These are phyloP conservation scores for Boletus rubescentipes DNA, from an alignment of 768 basidiomycete genomes.

Conservation along the genomic window DNA sequence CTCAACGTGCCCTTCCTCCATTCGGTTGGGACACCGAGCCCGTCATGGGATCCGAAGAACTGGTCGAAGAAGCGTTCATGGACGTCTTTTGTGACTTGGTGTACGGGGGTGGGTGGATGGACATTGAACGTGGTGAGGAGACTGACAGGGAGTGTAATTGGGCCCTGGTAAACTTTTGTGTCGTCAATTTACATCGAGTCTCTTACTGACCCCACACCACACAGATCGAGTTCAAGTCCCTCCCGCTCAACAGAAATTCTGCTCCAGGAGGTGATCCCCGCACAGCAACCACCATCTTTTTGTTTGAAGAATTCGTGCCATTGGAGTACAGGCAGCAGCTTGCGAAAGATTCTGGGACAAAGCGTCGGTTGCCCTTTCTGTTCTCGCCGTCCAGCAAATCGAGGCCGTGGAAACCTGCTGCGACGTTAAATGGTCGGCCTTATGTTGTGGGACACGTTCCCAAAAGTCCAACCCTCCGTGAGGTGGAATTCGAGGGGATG, in stretches of 20 bases:
- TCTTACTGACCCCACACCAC: conserved; percentile 2
- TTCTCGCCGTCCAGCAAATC: conserved; percentile 51
- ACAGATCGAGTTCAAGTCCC: conserved; percentile 89
- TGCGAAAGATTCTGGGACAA: conserved; percentile 47
- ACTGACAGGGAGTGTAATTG: conserved; percentile 85
- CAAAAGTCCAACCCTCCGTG: conserved; percentile 51
- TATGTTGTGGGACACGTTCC: conserved; percentile 64
- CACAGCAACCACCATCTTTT: conserved; percentile 65
- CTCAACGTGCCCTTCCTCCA: conserved; percentile 65
- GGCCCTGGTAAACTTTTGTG: conserved; percentile 65
- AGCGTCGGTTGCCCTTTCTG: conserved; percentile 67
- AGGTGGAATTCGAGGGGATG: conserved; percentile 79
- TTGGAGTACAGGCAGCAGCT: conserved; percentile 81
- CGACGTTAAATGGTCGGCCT: conserved; percentile 77
- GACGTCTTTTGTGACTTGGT: conserved; percentile 83
- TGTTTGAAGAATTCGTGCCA: conserved; percentile 95
- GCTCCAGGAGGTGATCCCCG: conserved; percentile 56
- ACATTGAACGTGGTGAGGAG: conserved; percentile 68
- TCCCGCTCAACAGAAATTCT: conserved; percentile 42
- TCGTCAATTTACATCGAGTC: neutral
- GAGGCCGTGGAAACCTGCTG: conserved; percentile 75
- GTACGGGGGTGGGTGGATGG: conserved; percentile 85
- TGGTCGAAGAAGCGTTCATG: conserved; percentile 88
- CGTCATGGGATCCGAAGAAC: conserved; percentile 70
- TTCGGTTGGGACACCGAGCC: conserved; percentile 95